Evolutionary conservation across 176 grass and related monocot species (phyloP), one percentile per base, ranked within the genome.

Genomic region (Luzula sylvatica): DNA sequence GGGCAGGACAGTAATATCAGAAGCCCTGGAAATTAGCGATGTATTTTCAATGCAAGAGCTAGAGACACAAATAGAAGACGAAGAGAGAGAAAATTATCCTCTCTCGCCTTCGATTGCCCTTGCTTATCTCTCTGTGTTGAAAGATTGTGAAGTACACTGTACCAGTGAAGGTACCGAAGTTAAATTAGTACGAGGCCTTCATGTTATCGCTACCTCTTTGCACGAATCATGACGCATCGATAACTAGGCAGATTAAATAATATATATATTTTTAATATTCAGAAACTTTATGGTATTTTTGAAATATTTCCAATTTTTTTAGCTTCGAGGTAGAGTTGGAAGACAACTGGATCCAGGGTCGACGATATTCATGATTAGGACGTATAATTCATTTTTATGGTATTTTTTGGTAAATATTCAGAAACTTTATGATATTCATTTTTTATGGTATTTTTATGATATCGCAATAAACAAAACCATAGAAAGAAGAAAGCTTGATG

Each of bases 291-390:
- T n/a, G n/a, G n/a, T n/a, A 60, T 44, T 23, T 14, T 60, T 58
- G 2, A 17, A 20, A n/a, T 32, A 20, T 47, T 45, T 56, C 21
- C 0, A 69, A 59, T 65, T 51, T 42, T 26, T 13, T 26, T 55
- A 95, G 88, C 74, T 95, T 52, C 76, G 83, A 52, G 88, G 83
- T 60, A 88, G 88, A 84, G 88, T 79, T 15, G 88, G 83, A 46
- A 81, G 88, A 75, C 88, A 95, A 87, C 83, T 82, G 69, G 88
- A 95, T 69, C 88, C 83, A 81, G 88, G 88, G 48, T 95, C 88
- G 20, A 95, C 88, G 72, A 70, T 79, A 49, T 95, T 95, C 84
- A 88, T 95, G 88, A 79, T 95, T 22, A 95, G 83, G 88, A n/a
- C n/a, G n/a, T n/a, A n/a, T n/a, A n/a, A n/a, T n/a, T n/a, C n/a